Evolutionary conservation across 805 yeast genomes (phyloP).

Genomic region (Ascoidea asiatica): DNA sequence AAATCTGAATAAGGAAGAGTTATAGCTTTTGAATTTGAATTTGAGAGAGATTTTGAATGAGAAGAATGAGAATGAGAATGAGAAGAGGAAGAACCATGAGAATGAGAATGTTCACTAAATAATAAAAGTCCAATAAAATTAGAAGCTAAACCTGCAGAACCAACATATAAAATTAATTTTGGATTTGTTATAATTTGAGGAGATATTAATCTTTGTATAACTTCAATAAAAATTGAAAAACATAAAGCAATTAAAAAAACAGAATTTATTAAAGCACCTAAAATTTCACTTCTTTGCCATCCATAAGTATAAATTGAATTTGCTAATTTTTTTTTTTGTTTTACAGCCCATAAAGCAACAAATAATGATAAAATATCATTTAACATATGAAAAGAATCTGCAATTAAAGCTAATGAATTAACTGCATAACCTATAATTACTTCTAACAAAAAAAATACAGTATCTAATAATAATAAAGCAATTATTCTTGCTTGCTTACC

Average conservation of each 20-base stretch:
- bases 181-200: slow-evolving; percentile 77
- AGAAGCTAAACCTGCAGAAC: slow-evolving; percentile 69
- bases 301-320: slow-evolving; percentile 91
- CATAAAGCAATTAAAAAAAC: slow-evolving; percentile 88
- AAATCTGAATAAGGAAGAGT: too few species aligned
- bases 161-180: slow-evolving; percentile 69
- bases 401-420: slow-evolving; percentile 86
- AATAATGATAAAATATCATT: slow-evolving; percentile 83
- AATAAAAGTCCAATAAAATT: slow-evolving; percentile 73
- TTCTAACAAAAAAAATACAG: slow-evolving; percentile 75
- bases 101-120: slow-evolving; percentile 78
- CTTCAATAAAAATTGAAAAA: slow-evolving; percentile 84
- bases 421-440: slow-evolving; percentile 80
- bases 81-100: slow-evolving; percentile 36
- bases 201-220: slow-evolving; percentile 73
- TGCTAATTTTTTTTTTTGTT: slow-evolving; percentile 66
- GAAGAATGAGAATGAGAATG: slow-evolving; percentile 24
- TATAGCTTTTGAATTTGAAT: neutral
- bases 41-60: slow-evolving; percentile 8
- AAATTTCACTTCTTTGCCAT: slow-evolving; percentile 94
- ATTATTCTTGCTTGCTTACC: slow-evolving; percentile 62
- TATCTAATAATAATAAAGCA: slow-evolving; percentile 60
- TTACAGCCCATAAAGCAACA: slow-evolving; percentile 94
- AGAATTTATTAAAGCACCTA: slow-evolving; percentile 90
- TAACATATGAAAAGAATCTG: slow-evolving; percentile 96